Conservation (phyloP, 2,329 filamentous ascomycete species). For the Corynespora cassiicola region DNA sequence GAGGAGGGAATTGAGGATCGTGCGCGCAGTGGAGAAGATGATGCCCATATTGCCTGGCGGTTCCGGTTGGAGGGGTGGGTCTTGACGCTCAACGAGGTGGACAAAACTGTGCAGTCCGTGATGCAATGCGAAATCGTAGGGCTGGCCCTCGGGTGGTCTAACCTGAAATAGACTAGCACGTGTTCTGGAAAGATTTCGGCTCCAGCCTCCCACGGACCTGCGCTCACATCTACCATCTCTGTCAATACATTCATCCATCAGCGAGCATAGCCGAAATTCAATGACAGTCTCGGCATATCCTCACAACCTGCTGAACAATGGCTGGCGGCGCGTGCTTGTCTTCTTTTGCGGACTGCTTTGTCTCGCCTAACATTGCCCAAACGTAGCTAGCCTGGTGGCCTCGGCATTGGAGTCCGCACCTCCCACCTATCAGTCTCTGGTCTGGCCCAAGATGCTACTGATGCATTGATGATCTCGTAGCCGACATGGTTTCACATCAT, state of each 20-base stretch:
- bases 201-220: too few species aligned
- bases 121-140: constrained; percentile 14
- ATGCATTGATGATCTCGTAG: not conserved
- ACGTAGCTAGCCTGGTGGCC: too few species aligned
- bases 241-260: too few species aligned
- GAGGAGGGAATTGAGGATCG: constrained; percentile 51
- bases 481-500: constrained; percentile 3
- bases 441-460: too few species aligned
- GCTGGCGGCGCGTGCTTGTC: too few species aligned
- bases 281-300: too few species aligned
- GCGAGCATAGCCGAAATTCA: too few species aligned
- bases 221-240: too few species aligned
- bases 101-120: constrained; percentile 9
- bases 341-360: too few species aligned
- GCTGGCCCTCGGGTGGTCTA: constrained; percentile 6
- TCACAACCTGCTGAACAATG: too few species aligned
- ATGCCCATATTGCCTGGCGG: constrained; percentile 31
- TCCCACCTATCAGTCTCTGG: constrained; percentile 1
- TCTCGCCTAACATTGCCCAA: constrained; percentile 1
- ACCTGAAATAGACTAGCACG: constrained; percentile 2
- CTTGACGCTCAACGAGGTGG: not conserved
- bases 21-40: constrained; percentile 32
- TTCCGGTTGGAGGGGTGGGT: constrained; percentile 5
- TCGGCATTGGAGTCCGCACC: too few species aligned
- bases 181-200: too few species aligned